A percentile compares a stretch with the other conserved stretches of the same genome.
These are phyloP conservation scores for Rosa hybrid DNA, from an alignment of 331 rosid genomes.

Conservation along the genomic window DNA sequence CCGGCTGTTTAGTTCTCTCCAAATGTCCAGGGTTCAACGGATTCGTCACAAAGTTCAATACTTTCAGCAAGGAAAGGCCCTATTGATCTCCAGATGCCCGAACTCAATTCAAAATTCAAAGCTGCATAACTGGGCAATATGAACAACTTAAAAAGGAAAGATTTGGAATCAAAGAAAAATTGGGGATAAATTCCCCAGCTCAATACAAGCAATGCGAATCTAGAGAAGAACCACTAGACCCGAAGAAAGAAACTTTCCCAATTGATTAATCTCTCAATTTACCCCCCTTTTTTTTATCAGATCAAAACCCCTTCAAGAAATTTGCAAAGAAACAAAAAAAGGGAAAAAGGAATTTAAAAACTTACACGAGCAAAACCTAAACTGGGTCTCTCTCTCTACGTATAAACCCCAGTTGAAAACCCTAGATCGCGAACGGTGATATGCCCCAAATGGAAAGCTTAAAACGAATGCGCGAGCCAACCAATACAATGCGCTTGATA, in stretches of 20 bases:
- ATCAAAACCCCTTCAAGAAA: constrained; percentile 25
- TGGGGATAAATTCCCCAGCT: background rate
- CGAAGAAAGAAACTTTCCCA: background rate
- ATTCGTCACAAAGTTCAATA: constrained; percentile 26
- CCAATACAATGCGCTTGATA: constrained; percentile 27
- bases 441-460: constrained; percentile 27
- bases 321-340: background rate
- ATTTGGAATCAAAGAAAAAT: constrained; percentile 5
- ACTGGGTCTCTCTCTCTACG: constrained; percentile 21
- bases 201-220: constrained; percentile 24
- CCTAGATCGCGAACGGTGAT: constrained; percentile 54
- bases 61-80: background rate
- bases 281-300: constrained; percentile 18
- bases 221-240: constrained; percentile 15
- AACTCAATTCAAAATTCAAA: constrained; percentile 9
- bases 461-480: constrained; percentile 19
- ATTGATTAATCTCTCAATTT: constrained; percentile 18
- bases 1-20: constrained; percentile 16
- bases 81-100: constrained; percentile 11
- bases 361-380: constrained; percentile 27
- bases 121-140: background rate
- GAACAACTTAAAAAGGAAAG: constrained; percentile 4
- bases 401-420: constrained; percentile 47
- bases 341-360: constrained; percentile 20
- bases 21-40: constrained; percentile 13